Base-by-base conservation (phyloP, 116 monocot genomes). In the Dioscorea cayenensis region DNA sequence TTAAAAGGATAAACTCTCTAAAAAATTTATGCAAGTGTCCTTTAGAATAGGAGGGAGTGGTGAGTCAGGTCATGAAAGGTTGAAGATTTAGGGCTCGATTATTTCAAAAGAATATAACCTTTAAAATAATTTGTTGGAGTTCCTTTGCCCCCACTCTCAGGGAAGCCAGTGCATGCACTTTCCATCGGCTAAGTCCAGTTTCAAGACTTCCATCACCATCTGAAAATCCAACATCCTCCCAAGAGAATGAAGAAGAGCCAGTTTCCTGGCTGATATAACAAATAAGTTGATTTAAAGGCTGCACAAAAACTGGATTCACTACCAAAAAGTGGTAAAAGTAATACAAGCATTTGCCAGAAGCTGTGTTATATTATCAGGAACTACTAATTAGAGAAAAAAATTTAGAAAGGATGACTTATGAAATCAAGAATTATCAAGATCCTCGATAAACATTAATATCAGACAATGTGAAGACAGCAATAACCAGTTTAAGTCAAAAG, bases 131-230 rank as follows among this genome's bases (percentile, higher is more conserved):
- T 67, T 85, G 77, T 32, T 87, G 73, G 60, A 91, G 71, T 69
- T 90, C 91, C 67, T 84, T 86, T 55, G 83, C 94, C 51, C 99
- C 94, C 71, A 82, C 65, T 75, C 67, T 89, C 20, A 89, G 29
- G 18, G 91, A 81, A 66, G 81, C 75, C 84, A 82, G 77, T 64
- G 75, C 51, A 65, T 84, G 79, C 7, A 94, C 71, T 73, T 94
- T 99, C 91, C 91, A 91, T 60, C 81, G 80, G 77, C 78, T 91
- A 22, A 96, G 81, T 52, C 96, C 92, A 63, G 73, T 73, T 81
- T 87, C 91, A 71, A 87, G 85, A 72, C 77, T 94, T 66, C 75
- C 83, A 72, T 75, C 51, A 68, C 66, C 72, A 52, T 38, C 76
- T 51, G 77, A 74, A 67, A 68, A 37, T 51, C 61, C 71, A n/a